phyloP scores from a whole-genome alignment of 495 filamentous ascomycete species.

The Podospora pseudocomata region DNA sequence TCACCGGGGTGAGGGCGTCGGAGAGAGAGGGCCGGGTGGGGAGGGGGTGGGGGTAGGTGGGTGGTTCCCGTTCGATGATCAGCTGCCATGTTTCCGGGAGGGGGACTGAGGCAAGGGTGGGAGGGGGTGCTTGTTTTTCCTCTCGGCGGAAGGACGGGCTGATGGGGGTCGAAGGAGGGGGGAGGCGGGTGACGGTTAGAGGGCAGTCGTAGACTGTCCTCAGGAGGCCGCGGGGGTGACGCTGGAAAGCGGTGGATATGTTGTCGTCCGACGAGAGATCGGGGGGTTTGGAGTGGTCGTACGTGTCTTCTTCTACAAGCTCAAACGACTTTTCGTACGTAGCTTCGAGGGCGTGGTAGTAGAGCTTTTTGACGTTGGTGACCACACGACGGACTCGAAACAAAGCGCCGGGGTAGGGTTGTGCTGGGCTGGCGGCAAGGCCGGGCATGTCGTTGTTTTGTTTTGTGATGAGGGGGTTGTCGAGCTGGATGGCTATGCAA shows the following conservation, averaged over 20 bases:
- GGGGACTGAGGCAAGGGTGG: constrained; percentile 13
- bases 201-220: constrained; percentile 26
- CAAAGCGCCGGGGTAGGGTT: constrained; percentile 16
- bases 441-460: constrained; percentile 8
- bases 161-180: neutral
- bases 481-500: constrained; percentile 21
- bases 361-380: constrained; percentile 20
- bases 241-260: constrained; percentile 12
- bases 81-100: constrained; percentile 24
- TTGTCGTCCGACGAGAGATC: constrained; percentile 10
- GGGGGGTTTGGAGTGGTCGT: neutral
- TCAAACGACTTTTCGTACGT: constrained; percentile 23
- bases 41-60: constrained; percentile 12
- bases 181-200: constrained; percentile 12
- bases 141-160: constrained; percentile 2
- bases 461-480: constrained; percentile 5
- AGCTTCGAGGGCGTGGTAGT: constrained; percentile 17
- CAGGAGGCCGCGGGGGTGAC: constrained; percentile 5
- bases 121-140: neutral
- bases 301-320: constrained; percentile 16
- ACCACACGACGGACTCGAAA: constrained; percentile 23
- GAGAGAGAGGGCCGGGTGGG: constrained; percentile 17
- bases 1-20: constrained; percentile 19
- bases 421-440: neutral
- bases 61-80: constrained; percentile 21